A percentile compares a stretch with the other conserved stretches of the same genome.
Evolutionary conservation across 2,329 filamentous ascomycete species (phyloP).

Genomic region (Pestalotiopsis sp.): DNA sequence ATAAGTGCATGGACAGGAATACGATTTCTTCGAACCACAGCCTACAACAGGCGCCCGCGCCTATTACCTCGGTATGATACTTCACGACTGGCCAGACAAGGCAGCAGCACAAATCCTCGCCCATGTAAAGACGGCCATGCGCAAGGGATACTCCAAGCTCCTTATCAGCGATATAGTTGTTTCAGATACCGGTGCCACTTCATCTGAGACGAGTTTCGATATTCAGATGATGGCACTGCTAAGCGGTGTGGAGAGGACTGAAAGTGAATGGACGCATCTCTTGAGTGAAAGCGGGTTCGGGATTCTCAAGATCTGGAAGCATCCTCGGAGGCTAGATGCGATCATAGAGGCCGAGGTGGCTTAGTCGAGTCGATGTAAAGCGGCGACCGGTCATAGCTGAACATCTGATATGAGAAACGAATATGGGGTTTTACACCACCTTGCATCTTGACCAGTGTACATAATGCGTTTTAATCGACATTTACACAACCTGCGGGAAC

Average conservation of each 20-base stretch:
- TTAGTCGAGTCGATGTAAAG: not conserved
- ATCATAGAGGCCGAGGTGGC: constrained; percentile 13
- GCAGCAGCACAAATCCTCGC: constrained; percentile 34
- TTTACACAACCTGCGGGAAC: too few species aligned
- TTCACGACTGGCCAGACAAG: constrained; percentile 44
- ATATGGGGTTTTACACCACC: too few species aligned
- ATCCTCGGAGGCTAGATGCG: not conserved
- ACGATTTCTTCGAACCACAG: constrained; percentile 37
- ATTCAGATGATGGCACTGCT: constrained; percentile 8
- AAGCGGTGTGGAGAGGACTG: constrained; percentile 7
- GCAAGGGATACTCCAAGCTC: constrained; percentile 44
- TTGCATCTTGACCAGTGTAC: too few species aligned
- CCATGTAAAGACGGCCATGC: constrained; percentile 56
- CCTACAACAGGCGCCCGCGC: constrained; percentile 26
- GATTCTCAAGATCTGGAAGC: not conserved
- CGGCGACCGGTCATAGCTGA: too few species aligned
- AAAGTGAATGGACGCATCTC: constrained; percentile 1
- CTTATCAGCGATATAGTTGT: constrained; percentile 32
- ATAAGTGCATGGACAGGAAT: constrained; percentile 16
- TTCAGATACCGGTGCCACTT: not conserved
- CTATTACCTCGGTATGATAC: constrained; percentile 36
- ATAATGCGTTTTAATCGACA: too few species aligned
- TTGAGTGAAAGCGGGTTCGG: not conserved
- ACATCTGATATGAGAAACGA: too few species aligned
- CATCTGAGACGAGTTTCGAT: constrained; percentile 2